A percentile compares a stretch with the other conserved stretches of the same genome.
Evolutionary conservation across 768 basidiomycete species (phyloP).

Genomic region (Lactifluus subvellereus): DNA sequence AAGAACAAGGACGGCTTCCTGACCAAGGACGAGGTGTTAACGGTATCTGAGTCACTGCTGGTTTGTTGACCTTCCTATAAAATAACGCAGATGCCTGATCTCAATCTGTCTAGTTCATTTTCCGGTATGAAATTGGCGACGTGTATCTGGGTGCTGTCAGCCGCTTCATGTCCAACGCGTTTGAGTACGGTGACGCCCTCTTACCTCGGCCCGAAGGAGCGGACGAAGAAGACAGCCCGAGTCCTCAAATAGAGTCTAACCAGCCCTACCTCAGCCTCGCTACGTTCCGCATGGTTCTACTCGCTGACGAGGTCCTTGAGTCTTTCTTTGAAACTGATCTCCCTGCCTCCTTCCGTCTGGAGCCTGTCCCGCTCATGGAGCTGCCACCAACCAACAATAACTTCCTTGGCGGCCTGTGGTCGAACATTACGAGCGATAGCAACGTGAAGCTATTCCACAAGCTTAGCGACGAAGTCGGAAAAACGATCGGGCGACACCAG

Average conservation of each 20-base stretch:
- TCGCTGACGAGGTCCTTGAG: slow-evolving; percentile 94
- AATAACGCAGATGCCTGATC: not conserved
- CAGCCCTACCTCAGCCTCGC: slow-evolving; percentile 90
- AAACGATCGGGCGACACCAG: slow-evolving; percentile 91
- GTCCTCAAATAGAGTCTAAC: slow-evolving; percentile 59
- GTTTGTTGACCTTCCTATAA: slow-evolving; percentile 39
- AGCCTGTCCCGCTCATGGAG: slow-evolving; percentile 63
- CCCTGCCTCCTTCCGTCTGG: slow-evolving; percentile 79
- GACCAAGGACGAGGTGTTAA: slow-evolving; percentile 95
- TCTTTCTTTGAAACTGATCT: slow-evolving; percentile 95
- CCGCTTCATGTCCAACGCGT: slow-evolving; percentile 96
- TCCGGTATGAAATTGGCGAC: slow-evolving; percentile 94
- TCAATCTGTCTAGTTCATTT: slow-evolving; percentile 69
- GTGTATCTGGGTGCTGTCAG: slow-evolving; percentile 95
- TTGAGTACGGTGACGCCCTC: slow-evolving; percentile 97
- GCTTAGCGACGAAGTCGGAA: slow-evolving; percentile 90
- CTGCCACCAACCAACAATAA: slow-evolving; percentile 52
- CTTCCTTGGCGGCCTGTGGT: slow-evolving; percentile 80
- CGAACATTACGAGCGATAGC: slow-evolving; percentile 80
- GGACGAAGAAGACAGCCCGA: slow-evolving; percentile 33
- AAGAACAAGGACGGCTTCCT: slow-evolving; percentile 94
- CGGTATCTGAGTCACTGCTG: slow-evolving; percentile 88
- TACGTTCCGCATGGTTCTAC: slow-evolving; percentile 98
- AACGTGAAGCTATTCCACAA: slow-evolving; percentile 94
- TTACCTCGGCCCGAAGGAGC: slow-evolving; percentile 48